Base-by-base conservation (phyloP, 208 protist species). In the Porcisia hertigi region DNA sequence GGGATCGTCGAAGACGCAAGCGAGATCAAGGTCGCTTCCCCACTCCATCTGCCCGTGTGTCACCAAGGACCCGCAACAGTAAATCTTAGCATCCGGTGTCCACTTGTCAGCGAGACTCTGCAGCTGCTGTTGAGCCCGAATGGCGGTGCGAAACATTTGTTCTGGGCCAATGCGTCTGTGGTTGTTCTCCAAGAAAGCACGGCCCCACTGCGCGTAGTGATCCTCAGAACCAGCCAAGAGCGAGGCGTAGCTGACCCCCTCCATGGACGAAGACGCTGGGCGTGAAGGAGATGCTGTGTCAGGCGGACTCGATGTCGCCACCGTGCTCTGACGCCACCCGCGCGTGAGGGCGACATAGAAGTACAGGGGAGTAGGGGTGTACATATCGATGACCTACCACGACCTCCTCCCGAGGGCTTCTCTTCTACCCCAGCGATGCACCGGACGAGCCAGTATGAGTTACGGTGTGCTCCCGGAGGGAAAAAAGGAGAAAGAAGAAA, bases 21-120 rank as follows among this genome's bases (percentile, higher is more conserved):
- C 91, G n/a, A 97, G 85, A 79, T 97, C 93, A 1, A 97, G 75
- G 70, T 97, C 93, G 63, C 90, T 95, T n/a, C 92, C 91, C 92
- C 92, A 96, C 79, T 97, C 93, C 91, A 97, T 95, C 84, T 95
- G 90, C 2, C 93, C 93, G 57, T 93, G 91, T 45, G 92, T 94
- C 69, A 97, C 93, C 82, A 95, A 85, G 5, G 89, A 94, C 11
- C 93, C 93, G 59, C 91, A 95, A 66, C 89, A 92, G 84, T 92
- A 97, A 54, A 97, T 92, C 79, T 97, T 97, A 23, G 93, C 93
- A 70, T 97, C 93, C 7, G 93, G 91, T 2, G 91, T 97, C 92
- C 93, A 97, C 77, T 94, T 94, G 67, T 95, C 90, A 0, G 93
- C 93, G 23, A 97, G 82, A 3, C 81, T 82, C 65, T 97, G 93